Evolutionary conservation across 495 filamentous ascomycete species (phyloP).

Genomic region (Hypoxylon lenormandii): DNA sequence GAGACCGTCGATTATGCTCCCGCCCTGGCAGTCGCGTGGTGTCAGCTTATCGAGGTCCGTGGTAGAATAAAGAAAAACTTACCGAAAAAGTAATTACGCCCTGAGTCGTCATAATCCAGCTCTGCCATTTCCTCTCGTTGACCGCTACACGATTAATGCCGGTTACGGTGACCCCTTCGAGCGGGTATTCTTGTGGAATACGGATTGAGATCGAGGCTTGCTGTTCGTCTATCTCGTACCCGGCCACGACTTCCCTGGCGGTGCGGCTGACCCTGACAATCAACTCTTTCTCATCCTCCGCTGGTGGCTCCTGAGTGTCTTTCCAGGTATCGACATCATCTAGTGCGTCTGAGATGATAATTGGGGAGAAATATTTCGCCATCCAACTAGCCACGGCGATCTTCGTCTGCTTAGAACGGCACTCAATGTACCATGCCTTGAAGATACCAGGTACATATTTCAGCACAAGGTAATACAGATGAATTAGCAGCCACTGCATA

Average conservation of each 20-base stretch:
- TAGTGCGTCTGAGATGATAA: conserved; percentile 78
- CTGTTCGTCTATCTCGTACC: conserved; percentile 88
- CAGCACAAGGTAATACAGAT: conserved; percentile 85
- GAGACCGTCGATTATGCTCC: conserved; percentile 84
- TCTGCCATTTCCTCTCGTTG: conserved; percentile 88
- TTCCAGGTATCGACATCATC: conserved; percentile 78
- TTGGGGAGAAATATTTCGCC: conserved; percentile 83
- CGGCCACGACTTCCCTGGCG: conserved; percentile 79
- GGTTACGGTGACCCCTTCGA: conserved; percentile 79
- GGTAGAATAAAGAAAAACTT: conserved; percentile 38
- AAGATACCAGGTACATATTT: conserved; percentile 79
- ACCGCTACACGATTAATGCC: conserved; percentile 85
- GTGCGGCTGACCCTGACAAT: conserved; percentile 75
- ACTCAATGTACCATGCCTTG: conserved; percentile 87
- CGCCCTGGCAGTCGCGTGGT: conserved; percentile 64
- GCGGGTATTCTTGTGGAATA: conserved; percentile 82
- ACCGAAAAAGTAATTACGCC: conserved; percentile 90
- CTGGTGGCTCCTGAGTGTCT: conserved; percentile 62
- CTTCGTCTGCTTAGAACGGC: conserved; percentile 77
- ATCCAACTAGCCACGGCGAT: conserved; percentile 83
- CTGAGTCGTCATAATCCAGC: conserved; percentile 84
- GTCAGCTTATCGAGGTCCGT: conserved; percentile 9
- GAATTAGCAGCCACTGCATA: conserved; percentile 82
- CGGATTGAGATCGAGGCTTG: conserved; percentile 79
- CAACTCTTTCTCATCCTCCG: conserved; percentile 77